Conservation (phyloP, 2,329 filamentous ascomycete genomes). For the Nothopassalora personata region DNA sequence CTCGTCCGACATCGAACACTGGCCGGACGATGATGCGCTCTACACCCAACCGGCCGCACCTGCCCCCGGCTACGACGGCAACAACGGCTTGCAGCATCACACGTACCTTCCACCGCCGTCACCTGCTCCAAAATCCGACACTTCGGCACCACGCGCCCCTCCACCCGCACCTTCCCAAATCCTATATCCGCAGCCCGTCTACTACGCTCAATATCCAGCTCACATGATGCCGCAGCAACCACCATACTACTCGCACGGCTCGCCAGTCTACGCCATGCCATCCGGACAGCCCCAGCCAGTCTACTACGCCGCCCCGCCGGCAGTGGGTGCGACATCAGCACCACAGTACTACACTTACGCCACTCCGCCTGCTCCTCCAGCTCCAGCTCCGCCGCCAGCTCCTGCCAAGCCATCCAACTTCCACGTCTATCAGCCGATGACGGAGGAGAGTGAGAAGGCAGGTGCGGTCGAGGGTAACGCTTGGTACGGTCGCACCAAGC, state of each 20-base stretch:
- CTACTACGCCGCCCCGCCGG: constrained; percentile 20
- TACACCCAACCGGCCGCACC: constrained; percentile 11
- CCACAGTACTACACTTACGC: constrained; percentile 5
- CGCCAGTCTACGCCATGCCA: constrained; percentile 7
- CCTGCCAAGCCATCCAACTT: constrained; percentile 4
- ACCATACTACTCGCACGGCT: constrained; percentile 20
- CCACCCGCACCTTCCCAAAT: constrained; percentile 10
- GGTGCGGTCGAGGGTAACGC: constrained; percentile 14
- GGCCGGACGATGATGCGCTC: constrained; percentile 24
- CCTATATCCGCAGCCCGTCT: constrained; percentile 17
- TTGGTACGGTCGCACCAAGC: constrained; percentile 35
- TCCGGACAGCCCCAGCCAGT: constrained; percentile 5
- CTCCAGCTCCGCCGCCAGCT: constrained; percentile 4
- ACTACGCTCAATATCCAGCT: constrained; percentile 13
- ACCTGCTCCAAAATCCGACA: constrained; percentile 6
- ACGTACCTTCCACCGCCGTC: constrained; percentile 21
- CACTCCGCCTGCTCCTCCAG: constrained; percentile 6
- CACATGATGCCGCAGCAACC: constrained; percentile 9
- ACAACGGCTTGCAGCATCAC: constrained; percentile 28
- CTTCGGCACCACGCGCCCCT: constrained; percentile 1
- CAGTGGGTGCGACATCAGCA: constrained; percentile 7
- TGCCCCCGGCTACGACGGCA: constrained; percentile 22
- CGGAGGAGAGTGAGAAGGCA: constrained; percentile 4
- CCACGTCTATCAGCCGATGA: constrained; percentile 18
- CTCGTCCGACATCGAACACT: constrained; percentile 26